phyloP scores from a whole-genome alignment of 192 early-diverging fungal species.

The Coemansia umbellata region DNA sequence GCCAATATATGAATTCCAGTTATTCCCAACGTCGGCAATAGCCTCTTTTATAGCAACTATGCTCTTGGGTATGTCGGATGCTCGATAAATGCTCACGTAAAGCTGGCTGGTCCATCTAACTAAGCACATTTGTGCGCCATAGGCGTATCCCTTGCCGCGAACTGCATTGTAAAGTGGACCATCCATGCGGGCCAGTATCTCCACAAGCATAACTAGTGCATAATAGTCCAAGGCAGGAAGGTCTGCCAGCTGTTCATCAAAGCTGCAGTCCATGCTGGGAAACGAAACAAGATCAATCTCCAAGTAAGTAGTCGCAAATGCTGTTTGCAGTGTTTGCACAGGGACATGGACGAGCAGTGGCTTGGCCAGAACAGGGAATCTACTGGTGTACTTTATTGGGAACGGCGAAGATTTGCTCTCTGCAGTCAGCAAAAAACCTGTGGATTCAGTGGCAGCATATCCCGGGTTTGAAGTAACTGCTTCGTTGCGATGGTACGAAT shows the following conservation, averaged over 20 bases:
- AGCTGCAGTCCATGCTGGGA: slow-evolving; percentile 11
- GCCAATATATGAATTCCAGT: slow-evolving; percentile 37
- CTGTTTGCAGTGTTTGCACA: slow-evolving; percentile 47
- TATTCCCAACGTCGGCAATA: slow-evolving; percentile 5
- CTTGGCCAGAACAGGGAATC: slow-evolving; percentile 32
- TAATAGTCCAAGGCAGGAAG: slow-evolving; percentile 51
- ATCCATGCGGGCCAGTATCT: slow-evolving; percentile 66
- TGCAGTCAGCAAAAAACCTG: not conserved
- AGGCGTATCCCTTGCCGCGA: slow-evolving; percentile 73
- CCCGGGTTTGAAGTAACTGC: too few relatives aligned
- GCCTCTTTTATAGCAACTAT: slow-evolving; percentile 19
- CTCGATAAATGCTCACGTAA: slow-evolving; percentile 16
- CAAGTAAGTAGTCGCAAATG: slow-evolving; percentile 39
- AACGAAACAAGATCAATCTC: slow-evolving; percentile 31
- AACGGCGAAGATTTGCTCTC: slow-evolving; percentile 23
- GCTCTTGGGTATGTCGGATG: slow-evolving; percentile 30
- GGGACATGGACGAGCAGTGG: slow-evolving; percentile 51
- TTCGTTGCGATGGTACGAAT: not conserved
- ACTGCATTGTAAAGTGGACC: slow-evolving; percentile 75
- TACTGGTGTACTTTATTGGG: slow-evolving; percentile 39
- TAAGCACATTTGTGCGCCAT: slow-evolving; percentile 59
- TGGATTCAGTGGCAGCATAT: not conserved
- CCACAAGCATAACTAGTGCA: slow-evolving; percentile 60
- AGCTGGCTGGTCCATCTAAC: slow-evolving; percentile 59
- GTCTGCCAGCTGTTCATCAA: slow-evolving; percentile 34